Evolutionary conservation across 73 alveolate genomes (phyloP).

Genomic region (Paramecium tetraurelia): DNA sequence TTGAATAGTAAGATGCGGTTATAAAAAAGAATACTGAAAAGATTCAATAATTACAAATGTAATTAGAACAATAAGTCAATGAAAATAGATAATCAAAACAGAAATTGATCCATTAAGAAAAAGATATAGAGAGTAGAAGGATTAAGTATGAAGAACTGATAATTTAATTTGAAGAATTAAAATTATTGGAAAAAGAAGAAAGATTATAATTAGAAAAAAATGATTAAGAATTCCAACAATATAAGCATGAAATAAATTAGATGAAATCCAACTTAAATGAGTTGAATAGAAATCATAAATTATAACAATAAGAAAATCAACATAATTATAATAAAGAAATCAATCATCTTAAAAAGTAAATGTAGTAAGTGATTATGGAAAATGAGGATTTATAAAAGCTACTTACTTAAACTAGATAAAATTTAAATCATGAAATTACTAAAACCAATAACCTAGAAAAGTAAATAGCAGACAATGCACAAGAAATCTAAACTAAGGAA

Average conservation of each 20-base stretch:
- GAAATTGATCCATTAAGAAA: not conserved
- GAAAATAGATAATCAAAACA: not conserved
- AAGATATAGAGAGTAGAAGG: slow-evolving; percentile 17
- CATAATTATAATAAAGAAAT: not conserved
- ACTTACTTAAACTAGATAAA: not conserved
- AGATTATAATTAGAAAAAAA: not conserved
- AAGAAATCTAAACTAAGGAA: not conserved
- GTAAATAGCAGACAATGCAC: not conserved
- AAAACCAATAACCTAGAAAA: not conserved
- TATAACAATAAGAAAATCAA: not conserved
- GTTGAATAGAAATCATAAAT: not conserved
- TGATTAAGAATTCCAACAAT: not conserved
- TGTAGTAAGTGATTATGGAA: not conserved
- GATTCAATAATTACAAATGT: not conserved
- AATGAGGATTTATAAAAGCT: slow-evolving; percentile 36
- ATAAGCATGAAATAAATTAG: not conserved
- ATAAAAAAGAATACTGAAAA: not conserved
- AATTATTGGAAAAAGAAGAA: not conserved
- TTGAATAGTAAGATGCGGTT: not conserved
- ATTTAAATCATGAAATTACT: not conserved
- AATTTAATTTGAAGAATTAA: slow-evolving; percentile 1
- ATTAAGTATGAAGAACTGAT: slow-evolving; percentile 32
- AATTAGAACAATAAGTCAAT: not conserved
- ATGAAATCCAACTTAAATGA: not conserved
- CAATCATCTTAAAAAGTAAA: not conserved